A percentile compares a stretch with the other conserved stretches of the same genome.
phyloP scores from a whole-genome alignment of 768 basidiomycete species.

The Pisolithus microcarpus region DNA sequence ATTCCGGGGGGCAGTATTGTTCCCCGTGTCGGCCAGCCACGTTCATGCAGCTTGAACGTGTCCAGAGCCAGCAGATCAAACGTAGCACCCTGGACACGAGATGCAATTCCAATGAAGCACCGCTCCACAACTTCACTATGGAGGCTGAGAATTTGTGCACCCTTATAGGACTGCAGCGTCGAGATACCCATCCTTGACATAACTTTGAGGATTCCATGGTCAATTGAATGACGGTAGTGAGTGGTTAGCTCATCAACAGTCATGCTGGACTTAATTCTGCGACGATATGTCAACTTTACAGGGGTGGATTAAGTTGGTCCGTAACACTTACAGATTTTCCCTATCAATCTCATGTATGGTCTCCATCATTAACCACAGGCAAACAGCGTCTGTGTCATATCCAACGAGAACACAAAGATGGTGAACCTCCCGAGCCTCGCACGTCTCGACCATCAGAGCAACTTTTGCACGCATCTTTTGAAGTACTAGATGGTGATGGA shows the following conservation, averaged over 20 bases:
- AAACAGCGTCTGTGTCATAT: constrained; percentile 95
- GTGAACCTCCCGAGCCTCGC: constrained; percentile 90
- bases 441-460: constrained; percentile 95
- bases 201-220: constrained; percentile 96
- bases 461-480: constrained; percentile 93
- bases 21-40: constrained; percentile 91
- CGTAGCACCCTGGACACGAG: constrained; percentile 92
- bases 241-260: constrained; percentile 65
- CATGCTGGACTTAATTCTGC: constrained; percentile 76
- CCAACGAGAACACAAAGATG: constrained; percentile 94
- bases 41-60: constrained; percentile 95
- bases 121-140: constrained; percentile 87
- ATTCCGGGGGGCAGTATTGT: constrained; percentile 87
- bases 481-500: constrained; percentile 86
- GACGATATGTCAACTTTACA: constrained; percentile 8
- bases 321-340: constrained; percentile 74
- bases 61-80: constrained; percentile 97
- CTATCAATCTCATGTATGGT: constrained; percentile 85
- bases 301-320: neutral
- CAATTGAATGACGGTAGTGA: constrained; percentile 81
- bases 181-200: constrained; percentile 99
- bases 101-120: constrained; percentile 91
- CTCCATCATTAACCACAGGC: constrained; percentile 94
- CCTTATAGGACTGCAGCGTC: constrained; percentile 95
- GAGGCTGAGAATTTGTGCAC: constrained; percentile 93